Conservation (phyloP, 75 land plant species). For the Picea sitchensis region DNA sequence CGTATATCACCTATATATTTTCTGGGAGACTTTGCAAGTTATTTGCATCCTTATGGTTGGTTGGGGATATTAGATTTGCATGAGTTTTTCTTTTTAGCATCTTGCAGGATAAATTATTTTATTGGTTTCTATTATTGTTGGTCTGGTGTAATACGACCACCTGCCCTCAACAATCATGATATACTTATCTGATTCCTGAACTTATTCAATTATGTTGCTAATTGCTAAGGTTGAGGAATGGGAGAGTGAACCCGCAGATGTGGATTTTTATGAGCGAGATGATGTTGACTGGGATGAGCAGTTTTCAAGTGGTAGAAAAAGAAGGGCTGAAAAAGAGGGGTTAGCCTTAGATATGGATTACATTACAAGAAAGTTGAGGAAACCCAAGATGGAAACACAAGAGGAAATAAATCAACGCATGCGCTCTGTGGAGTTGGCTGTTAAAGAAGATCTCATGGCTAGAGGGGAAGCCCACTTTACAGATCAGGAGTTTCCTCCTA, state of each 20-base stretch:
- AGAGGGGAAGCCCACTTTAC: slow-evolving; percentile 92
- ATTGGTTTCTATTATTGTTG: background rate
- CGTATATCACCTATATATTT: background rate
- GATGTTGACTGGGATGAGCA: slow-evolving; percentile 98
- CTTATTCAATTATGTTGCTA: slow-evolving; percentile 7
- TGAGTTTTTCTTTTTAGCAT: background rate
- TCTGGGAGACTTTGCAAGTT: background rate
- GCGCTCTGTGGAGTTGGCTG: slow-evolving; percentile 94
- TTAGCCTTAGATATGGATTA: slow-evolving; percentile 80
- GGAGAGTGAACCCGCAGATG: slow-evolving; percentile 90
- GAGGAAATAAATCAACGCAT: slow-evolving; percentile 90
- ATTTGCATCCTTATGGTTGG: background rate
- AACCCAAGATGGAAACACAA: slow-evolving; percentile 76
- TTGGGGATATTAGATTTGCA: background rate
- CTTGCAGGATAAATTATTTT: background rate
- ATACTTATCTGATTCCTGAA: background rate
- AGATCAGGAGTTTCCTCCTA: slow-evolving; percentile 97
- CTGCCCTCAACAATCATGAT: background rate
- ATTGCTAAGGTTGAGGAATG: slow-evolving; percentile 72
- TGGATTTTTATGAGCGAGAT: slow-evolving; percentile 85
- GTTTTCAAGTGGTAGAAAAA: slow-evolving; percentile 87
- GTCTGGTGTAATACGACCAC: background rate
- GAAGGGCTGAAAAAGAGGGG: slow-evolving; percentile 67
- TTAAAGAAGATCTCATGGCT: slow-evolving; percentile 89
- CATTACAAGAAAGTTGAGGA: slow-evolving; percentile 71